Evolutionary conservation across 75 land plant species (phyloP), one percentile per base, ranked within the genome.

Genomic region (Pseudotsuga menziesii): DNA sequence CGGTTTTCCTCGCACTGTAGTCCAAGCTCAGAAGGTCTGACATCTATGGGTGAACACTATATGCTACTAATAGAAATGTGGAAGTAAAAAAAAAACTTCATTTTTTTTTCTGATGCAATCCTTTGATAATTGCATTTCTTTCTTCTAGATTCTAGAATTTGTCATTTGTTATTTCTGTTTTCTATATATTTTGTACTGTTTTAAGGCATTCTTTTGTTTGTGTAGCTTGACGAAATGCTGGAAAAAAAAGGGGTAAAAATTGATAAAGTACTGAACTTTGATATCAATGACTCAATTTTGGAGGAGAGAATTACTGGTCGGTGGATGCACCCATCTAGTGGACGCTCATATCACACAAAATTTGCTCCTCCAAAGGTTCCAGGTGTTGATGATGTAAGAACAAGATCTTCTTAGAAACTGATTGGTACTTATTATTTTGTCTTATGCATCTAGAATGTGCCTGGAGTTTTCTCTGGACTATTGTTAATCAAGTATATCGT

Each of bases 281-380:
- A 86, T 8, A 88, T 95, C 77, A 89, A 91, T 75, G 98, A 95
- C 77, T 76, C 90, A 4, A 87, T 93, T 52, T 79, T 95, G 82
- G 98, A 95, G 78, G 98, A 95, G 85, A 85, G 98, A 54, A 95
- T 95, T 66, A 95, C 98, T 73, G 98, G 97, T 35, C 90, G 98
- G 29, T 95, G 98, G 98, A 91, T 95, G 75, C 98, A 95, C 77
- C 89, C 94, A 58, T 80, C 88, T 4, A 93, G 92, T 84, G 98
- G 98, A 29, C 79, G 98, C 54, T 86, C 89, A 9, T 95, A 95
- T 77, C 98, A 95, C 79, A 79, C 94, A 41, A 95, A 95, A 79
- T 95, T 88, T 83, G 97, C 98, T 20, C 98, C 98, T 78, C 96
- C 98, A 17, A 95, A 95, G 77, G 88, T 85, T 72, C 81, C 90